These are phyloP conservation scores for Prunus dulcis DNA, from an alignment of 306 rosid species.

Conservation along the genomic window DNA sequence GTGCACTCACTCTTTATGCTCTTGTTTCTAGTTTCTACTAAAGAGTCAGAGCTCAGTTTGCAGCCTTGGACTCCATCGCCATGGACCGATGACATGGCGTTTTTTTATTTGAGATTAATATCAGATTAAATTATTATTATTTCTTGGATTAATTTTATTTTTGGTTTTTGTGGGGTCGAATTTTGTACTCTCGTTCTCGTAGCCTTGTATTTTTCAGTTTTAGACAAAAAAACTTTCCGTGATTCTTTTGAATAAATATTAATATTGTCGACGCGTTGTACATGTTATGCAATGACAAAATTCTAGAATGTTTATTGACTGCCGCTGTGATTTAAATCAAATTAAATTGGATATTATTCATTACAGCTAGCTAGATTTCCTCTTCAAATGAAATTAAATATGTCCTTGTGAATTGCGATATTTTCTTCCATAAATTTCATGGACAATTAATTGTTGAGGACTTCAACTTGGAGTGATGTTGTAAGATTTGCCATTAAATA, in stretches of 20 bases:
- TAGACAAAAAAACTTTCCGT: constrained; percentile 1
- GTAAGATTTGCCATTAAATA: background rate
- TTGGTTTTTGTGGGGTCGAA: constrained; percentile 3
- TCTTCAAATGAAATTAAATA: background rate
- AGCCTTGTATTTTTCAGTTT: constrained; percentile 25
- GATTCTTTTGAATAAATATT: background rate
- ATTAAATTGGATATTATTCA: background rate
- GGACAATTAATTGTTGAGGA: background rate
- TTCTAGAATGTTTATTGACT: constrained; percentile 23
- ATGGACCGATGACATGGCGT: constrained; percentile 1
- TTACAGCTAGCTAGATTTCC: constrained; percentile 20
- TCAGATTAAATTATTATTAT: background rate
- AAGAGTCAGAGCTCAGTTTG: constrained; percentile 25
- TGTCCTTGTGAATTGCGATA: background rate
- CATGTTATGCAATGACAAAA: constrained; percentile 13
- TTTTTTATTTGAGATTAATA: background rate
- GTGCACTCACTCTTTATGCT: background rate
- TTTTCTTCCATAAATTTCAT: background rate
- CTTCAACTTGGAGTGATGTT: background rate
- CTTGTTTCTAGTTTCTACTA: no score
- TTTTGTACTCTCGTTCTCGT: background rate
- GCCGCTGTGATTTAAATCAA: background rate
- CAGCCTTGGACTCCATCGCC: background rate
- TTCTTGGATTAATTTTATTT: background rate
- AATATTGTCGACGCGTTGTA: constrained; percentile 8